Percentiles rank a stretch among this genome's conserved stretches.
These are phyloP conservation scores for Microsporum canis DNA, from an alignment of 2,329 filamentous ascomycete species.

Conservation along the genomic window DNA sequence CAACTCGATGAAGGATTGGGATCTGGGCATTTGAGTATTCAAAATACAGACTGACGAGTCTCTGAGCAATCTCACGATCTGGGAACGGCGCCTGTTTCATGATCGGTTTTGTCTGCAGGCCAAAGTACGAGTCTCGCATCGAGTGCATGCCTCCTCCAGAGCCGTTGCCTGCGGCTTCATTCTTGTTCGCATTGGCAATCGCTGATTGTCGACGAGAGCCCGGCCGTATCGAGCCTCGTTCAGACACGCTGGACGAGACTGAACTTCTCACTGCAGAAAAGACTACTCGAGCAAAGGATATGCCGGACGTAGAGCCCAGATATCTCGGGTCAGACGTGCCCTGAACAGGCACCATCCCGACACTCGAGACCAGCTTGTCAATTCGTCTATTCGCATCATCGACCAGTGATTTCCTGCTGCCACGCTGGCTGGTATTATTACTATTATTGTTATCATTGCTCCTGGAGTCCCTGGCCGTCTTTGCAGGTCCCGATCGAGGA, in stretches of 20 bases:
- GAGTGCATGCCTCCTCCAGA: constrained; percentile 46
- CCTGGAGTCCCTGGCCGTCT: constrained; percentile 5
- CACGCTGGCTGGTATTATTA: constrained; percentile 13
- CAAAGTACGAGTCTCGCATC: constrained; percentile 94
- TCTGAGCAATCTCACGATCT: constrained; percentile 57
- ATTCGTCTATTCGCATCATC: constrained; percentile 42
- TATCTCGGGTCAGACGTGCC: constrained; percentile 68
- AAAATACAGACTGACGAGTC: constrained; percentile 75
- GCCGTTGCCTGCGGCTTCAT: not conserved
- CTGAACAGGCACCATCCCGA: constrained; percentile 66
- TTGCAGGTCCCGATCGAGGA: not conserved
- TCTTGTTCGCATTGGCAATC: constrained; percentile 30
- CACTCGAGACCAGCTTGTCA: constrained; percentile 56
- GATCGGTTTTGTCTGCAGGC: constrained; percentile 79
- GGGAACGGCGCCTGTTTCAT: constrained; percentile 81
- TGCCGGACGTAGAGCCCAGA: constrained; percentile 74
- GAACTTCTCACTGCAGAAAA: constrained; percentile 85
- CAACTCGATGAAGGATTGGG: constrained; percentile 74
- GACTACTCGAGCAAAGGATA: constrained; percentile 88
- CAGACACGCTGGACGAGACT: constrained; percentile 46
- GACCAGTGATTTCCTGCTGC: constrained; percentile 44
- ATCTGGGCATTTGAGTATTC: constrained; percentile 95
- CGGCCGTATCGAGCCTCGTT: constrained; percentile 51
- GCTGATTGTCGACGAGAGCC: constrained; percentile 44
- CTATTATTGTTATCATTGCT: constrained; percentile 11